Base-by-base conservation (phyloP, 352 stramenopile genomes). In the Phytopythium chamaehyphon region DNA sequence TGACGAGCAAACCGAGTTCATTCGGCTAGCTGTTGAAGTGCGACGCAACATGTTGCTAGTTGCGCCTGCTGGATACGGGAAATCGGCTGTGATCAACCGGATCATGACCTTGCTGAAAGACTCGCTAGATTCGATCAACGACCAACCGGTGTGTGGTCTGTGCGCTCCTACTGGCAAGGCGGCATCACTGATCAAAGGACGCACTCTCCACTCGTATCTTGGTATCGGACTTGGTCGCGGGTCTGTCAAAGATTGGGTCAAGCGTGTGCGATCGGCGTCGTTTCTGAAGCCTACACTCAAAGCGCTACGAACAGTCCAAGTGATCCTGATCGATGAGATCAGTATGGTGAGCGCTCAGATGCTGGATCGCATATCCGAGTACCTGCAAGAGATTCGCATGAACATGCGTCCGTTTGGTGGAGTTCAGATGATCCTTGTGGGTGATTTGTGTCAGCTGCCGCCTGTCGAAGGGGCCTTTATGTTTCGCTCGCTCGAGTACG, bases 261-360 rank as follows among this genome's bases (percentile, higher is more conserved):
- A 54, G 16, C 48, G 48, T 38, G 48, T 54, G 10, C 36, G 22
- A 8, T 40, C 36, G 0, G 48, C 48, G 10, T 46, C 36, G 15
- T 54, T 54, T 18, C 23, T 54, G 15, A 54, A 54, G 23, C 36
- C 48, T 6, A 54, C 48, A 11, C 48, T 54, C 12, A 54, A 54
- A 16, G 48, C 37, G 24, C 22, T 54, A 21, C 48, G 48, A 18
- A 7, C 37, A 3, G 48, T 54, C 16, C 48, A 26, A 6, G 48
- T 54, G 37, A 39, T 54, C 37, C 14, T 54, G 22, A 46, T 54
- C 35, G 48, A 54, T 19, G 48, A 54, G 35, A 45, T 54, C 37
- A 39, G 21, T 15, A 54, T 54, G 48, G 48, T 54, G 48, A 54
- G 48, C 37, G 48, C 48, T 21, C 48, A 54, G 37, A 46, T 54